phyloP scores from a whole-genome alignment of 2,329 filamentous ascomycete species.

The Polychaeton citri region DNA sequence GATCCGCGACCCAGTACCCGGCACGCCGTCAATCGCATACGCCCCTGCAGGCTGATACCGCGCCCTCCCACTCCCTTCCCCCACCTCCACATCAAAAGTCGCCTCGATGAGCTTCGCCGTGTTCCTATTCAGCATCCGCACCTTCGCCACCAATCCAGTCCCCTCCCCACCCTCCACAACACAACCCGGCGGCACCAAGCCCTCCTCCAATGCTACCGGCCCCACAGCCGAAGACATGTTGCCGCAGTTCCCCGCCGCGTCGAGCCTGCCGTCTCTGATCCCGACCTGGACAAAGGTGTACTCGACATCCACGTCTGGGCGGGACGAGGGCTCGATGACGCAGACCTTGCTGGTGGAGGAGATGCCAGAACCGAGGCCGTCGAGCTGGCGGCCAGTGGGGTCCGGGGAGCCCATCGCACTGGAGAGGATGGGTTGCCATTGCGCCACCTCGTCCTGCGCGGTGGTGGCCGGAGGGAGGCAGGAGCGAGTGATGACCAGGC shows the following conservation, averaged over 20 bases:
- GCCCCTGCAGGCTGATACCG: too few species aligned
- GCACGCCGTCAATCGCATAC: too few species aligned
- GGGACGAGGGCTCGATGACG: slow-evolving; percentile 42
- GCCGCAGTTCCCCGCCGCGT: slow-evolving; percentile 60
- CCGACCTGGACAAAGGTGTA: slow-evolving; percentile 62
- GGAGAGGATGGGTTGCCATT: slow-evolving; percentile 44
- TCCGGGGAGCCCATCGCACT: slow-evolving; percentile 53
- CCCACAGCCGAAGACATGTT: slow-evolving; percentile 59
- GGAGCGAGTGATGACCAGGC: too few species aligned
- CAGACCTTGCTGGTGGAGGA: slow-evolving; percentile 60
- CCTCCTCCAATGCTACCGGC: slow-evolving; percentile 48
- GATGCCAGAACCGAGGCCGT: slow-evolving; percentile 57
- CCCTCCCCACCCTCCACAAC: too few species aligned
- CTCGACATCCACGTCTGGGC: slow-evolving; percentile 44
- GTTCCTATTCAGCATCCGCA: too few species aligned
- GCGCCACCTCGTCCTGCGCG: slow-evolving; percentile 21
- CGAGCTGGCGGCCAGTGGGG: slow-evolving; percentile 53
- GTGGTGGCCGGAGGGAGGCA: too few species aligned
- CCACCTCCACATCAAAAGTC: too few species aligned
- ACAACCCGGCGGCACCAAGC: slow-evolving; percentile 46
- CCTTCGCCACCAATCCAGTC: too few species aligned
- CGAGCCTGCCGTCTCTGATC: slow-evolving; percentile 46
- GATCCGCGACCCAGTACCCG: too few species aligned
- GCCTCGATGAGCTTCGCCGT: too few species aligned
- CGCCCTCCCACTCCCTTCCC: too few species aligned